A percentile compares a stretch with the other conserved stretches of the same genome.
These are phyloP conservation scores for Crithidia bombi DNA, from an alignment of 208 protist genomes.

Conservation along the genomic window DNA sequence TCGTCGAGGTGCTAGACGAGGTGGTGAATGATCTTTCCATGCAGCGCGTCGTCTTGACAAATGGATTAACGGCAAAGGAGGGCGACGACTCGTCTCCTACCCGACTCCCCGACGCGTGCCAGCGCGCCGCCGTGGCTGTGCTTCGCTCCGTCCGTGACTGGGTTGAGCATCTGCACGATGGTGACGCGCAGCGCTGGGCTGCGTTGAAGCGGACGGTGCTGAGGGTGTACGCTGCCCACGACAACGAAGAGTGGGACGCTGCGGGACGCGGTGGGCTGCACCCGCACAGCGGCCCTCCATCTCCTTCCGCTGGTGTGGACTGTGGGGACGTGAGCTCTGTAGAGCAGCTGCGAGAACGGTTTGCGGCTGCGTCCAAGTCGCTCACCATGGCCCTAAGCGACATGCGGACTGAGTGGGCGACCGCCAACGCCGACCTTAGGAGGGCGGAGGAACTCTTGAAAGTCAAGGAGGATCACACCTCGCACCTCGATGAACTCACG, in stretches of 20 bases:
- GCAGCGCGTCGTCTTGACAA: too few relatives aligned
- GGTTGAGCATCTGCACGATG: constrained; percentile 12
- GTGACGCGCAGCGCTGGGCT: constrained; percentile 13
- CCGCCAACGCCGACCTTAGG: neutral
- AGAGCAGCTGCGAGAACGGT: constrained; percentile 5
- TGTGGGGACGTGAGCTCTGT: neutral
- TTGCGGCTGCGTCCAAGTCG: neutral
- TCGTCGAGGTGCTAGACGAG: neutral
- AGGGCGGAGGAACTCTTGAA: neutral
- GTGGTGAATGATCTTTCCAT: neutral
- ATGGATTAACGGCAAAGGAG: neutral
- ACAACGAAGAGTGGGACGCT: neutral
- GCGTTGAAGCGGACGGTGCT: constrained; percentile 1
- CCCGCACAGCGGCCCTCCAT: too few relatives aligned
- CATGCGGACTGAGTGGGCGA: neutral
- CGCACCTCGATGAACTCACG: neutral
- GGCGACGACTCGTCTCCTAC: neutral
- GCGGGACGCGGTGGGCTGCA: neutral
- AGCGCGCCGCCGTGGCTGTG: constrained; percentile 15
- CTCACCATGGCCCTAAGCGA: neutral
- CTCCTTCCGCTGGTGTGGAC: neutral
- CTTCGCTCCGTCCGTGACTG: constrained; percentile 7
- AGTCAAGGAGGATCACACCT: neutral
- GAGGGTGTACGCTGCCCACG: neutral
- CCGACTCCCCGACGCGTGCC: neutral